Percentiles rank a stretch among this genome's conserved stretches.
Evolutionary conservation across 2,329 filamentous ascomycete genomes (phyloP).

Genomic region (Neurospora crassa): DNA sequence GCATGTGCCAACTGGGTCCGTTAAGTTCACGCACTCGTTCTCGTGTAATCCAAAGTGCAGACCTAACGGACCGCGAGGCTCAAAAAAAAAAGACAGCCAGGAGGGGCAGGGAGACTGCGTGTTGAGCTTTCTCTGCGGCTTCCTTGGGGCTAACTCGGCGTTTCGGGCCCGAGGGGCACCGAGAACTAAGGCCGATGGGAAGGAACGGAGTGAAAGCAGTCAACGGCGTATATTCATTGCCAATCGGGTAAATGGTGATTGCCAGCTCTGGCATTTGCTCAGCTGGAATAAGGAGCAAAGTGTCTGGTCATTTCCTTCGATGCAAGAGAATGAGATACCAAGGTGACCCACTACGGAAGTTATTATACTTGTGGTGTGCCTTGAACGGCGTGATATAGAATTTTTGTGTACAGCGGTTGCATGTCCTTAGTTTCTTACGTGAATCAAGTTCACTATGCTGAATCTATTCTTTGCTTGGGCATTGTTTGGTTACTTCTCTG

Average conservation of each 20-base stretch:
- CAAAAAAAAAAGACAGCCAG: not conserved
- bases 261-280: too few species aligned
- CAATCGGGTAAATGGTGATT: too few species aligned
- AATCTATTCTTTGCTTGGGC: not conserved
- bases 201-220: not conserved
- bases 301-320: not conserved
- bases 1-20: not conserved
- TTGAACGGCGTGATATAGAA: not conserved
- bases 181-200: not conserved
- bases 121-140: not conserved
- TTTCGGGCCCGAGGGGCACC: not conserved
- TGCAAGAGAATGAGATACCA: not conserved
- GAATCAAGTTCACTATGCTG: not conserved
- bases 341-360: not conserved
- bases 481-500: not conserved
- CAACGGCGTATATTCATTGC: too few species aligned
- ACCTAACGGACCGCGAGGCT: not conserved
- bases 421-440: not conserved
- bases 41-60: not conserved
- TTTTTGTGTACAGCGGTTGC: not conserved
- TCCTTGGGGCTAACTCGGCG: not conserved
- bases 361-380: not conserved
- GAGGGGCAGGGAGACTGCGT: not conserved
- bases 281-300: too few species aligned
- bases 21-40: not conserved